These are phyloP conservation scores for Tolypocladium inflatum DNA, from an alignment of 2,329 filamentous ascomycete genomes.

Conservation along the genomic window DNA sequence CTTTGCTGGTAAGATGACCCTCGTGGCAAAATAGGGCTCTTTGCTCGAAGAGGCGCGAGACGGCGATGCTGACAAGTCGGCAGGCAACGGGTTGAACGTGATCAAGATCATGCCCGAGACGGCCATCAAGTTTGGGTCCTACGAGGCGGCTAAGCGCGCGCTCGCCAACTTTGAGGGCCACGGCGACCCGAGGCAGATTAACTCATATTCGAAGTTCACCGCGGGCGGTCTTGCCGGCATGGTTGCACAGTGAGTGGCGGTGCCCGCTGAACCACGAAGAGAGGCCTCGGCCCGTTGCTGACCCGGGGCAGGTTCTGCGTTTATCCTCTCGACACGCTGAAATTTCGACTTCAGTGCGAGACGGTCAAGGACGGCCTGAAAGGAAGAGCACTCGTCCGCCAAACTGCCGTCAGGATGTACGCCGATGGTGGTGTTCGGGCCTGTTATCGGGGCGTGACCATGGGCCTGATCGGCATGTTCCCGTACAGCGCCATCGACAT, in stretches of 20 bases:
- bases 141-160: slow-evolving; percentile 86
- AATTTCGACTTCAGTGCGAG: slow-evolving; percentile 83
- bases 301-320: slow-evolving; percentile 60
- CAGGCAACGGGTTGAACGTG: slow-evolving; percentile 93
- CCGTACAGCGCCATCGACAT: slow-evolving; percentile 96
- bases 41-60: neutral
- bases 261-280: neutral
- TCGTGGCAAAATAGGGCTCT: neutral
- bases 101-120: slow-evolving; percentile 98
- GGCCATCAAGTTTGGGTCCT: slow-evolving; percentile 95
- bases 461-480: slow-evolving; percentile 94
- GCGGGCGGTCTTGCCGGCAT: slow-evolving; percentile 89
- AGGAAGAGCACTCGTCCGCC: slow-evolving; percentile 72
- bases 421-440: slow-evolving; percentile 61
- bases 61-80: neutral
- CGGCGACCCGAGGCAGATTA: slow-evolving; percentile 68
- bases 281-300: neutral
- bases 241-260: slow-evolving; percentile 65
- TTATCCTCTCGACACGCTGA: slow-evolving; percentile 85
- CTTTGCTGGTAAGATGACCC: slow-evolving; percentile 67
- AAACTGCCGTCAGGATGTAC: slow-evolving; percentile 83
- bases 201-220: slow-evolving; percentile 77
- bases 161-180: slow-evolving; percentile 85
- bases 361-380: slow-evolving; percentile 77
- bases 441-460: slow-evolving; percentile 86